These are phyloP conservation scores for Emericellopsis cladophorae DNA, from an alignment of 2,329 filamentous ascomycete species.

Conservation along the genomic window DNA sequence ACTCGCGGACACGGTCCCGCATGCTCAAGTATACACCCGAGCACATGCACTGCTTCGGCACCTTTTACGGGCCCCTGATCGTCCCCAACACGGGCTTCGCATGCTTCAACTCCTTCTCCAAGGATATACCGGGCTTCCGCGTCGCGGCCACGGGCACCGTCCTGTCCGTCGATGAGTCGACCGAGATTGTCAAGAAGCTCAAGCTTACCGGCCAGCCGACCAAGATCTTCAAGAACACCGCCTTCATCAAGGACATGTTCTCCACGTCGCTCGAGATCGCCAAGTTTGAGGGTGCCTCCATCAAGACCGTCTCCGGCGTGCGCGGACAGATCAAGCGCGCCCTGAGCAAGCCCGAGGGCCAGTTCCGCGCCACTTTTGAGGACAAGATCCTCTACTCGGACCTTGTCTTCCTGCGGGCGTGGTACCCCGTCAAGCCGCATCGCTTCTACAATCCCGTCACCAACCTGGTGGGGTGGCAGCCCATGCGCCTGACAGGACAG, in stretches of 20 bases:
- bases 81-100: slow-evolving; percentile 94
- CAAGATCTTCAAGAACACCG: slow-evolving; percentile 99
- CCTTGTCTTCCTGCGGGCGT: slow-evolving; percentile 89
- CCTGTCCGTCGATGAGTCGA: slow-evolving; percentile 84
- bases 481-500: slow-evolving; percentile 89
- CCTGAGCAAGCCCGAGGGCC: slow-evolving; percentile 82
- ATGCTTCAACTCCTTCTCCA: slow-evolving; percentile 80
- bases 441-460: slow-evolving; percentile 96
- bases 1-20: slow-evolving; percentile 83
- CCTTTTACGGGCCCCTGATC: slow-evolving; percentile 88
- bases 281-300: slow-evolving; percentile 92
- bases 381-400: slow-evolving; percentile 97
- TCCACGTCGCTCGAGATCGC: slow-evolving; percentile 83
- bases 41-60: slow-evolving; percentile 98
- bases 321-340: slow-evolving; percentile 96
- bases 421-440: slow-evolving; percentile 92
- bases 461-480: slow-evolving; percentile 83
- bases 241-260: slow-evolving; percentile 99
- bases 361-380: slow-evolving; percentile 95
- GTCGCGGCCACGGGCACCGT: slow-evolving; percentile 92
- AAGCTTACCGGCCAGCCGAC: slow-evolving; percentile 88
- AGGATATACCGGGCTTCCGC: slow-evolving; percentile 77
- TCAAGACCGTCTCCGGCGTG: slow-evolving; percentile 92
- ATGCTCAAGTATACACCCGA: slow-evolving; percentile 99
- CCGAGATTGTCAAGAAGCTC: slow-evolving; percentile 98